Evolutionary conservation across 805 yeast species (phyloP), one percentile per base, ranked within the genome.

Genomic region (Ogataea philodendri): DNA sequence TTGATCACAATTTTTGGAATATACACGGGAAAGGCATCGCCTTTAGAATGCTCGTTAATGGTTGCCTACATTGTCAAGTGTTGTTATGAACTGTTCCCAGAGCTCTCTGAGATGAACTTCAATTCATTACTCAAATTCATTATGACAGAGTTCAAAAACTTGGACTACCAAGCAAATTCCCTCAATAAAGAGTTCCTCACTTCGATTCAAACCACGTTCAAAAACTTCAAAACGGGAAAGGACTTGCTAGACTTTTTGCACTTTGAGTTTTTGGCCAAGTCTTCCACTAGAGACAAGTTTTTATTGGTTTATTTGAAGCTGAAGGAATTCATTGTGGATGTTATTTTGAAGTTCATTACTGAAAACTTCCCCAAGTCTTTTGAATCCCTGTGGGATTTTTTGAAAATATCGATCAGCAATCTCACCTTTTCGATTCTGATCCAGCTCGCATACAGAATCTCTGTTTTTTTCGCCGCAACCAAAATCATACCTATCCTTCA

Each of bases 61-160:
- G 80, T 88, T 55, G 90, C 94, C 7, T 93, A 93, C 60, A 81
- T 90, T 43, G 96, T 93, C 18, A 84, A 94, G 55, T 87, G 96
- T 51, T 78, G 89, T 43, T 93, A 93, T 59, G 94, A 89, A 55
- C 78, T 95, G 3, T 87, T 90, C 51, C 96, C 97, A 1, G 88
- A 84, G 49, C 71, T 90, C 45, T 81, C 89, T 6, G 75, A 77
- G 35, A 48, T 54, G 34, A 61, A 62, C 41, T 52, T 62, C 28
- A 54, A 57, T 26, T 45, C 44, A 15, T 44, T 63, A 41, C 48
- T 61, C 20, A 60, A 62, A 32, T 61, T 61, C 25, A 51, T 62
- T n/a, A 51, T 61, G 53, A 51, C 48, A 24, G 66, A 62, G 39
- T 60, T 62, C 35, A 55, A 55, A 20, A 61, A 57, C 28, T 48